Evolutionary conservation across 768 basidiomycete species (phyloP), one percentile per base, ranked within the genome.

Genomic region (Kwoniella dendrophila): DNA sequence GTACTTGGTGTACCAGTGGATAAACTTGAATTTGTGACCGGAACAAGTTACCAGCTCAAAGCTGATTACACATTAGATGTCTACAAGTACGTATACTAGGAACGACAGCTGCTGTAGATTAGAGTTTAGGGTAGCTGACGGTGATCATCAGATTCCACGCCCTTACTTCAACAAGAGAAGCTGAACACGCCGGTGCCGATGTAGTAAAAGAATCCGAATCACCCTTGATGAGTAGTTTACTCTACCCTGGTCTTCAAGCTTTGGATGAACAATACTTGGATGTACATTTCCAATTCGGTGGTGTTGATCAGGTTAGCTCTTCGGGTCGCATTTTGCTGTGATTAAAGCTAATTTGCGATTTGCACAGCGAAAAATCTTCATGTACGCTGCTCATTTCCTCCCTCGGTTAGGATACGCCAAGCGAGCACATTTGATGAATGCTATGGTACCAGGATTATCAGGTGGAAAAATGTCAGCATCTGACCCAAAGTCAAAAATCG

Each of bases 391-490:
- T 77, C 85, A 89, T 71, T 94, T 93, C 85, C 88, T 99, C 54
- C 96, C 96, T 3, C 84, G 86, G 64, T 84, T 98, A 32, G 96
- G 95, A 34, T 98, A 97, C 82, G 81, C 82, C 54, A 97, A 96
- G 80, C 91, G 95, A 33, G 90, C 94, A 0, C 96, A 99, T 78
- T 83, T 99, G 45, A 99, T 99, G 96, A 99, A 97, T 80, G 82
- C 85, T 33, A 98, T 98, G 94, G 92, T 98, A 0, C 93, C 94
- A 30, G 93, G 94, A 44, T 84, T 96, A 33, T 87, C 87, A 43
- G 94, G 94, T 32, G 90, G 92, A 18, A 99, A 99, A 77, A 98
- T 99, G 96, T 96, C 93, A 16, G 88, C 93, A 1, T 98, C 95
- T 0, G 95, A 98, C 70, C 92, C 92, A 30, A 91, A 96, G 78